phyloP scores from a whole-genome alignment of 2,329 filamentous ascomycete genomes.

The Talaromyces sp. region DNA sequence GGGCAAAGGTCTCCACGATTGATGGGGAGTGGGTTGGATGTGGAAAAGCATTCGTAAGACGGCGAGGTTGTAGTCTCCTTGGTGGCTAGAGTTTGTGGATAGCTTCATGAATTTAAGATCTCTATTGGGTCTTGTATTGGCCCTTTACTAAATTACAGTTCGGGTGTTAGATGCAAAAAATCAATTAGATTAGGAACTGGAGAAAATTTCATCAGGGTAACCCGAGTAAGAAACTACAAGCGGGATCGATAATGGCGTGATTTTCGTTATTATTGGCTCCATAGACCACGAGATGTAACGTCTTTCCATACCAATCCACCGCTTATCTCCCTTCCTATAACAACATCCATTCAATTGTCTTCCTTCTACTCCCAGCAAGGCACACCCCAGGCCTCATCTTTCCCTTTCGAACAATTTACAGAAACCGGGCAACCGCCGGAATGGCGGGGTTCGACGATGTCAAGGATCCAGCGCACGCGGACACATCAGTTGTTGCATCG shows the following conservation, averaged over 20 bases:
- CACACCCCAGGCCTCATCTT: background rate
- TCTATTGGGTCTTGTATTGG: background rate
- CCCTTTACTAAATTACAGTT: background rate
- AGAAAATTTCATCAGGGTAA: background rate
- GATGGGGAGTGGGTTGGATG: conserved; percentile 52
- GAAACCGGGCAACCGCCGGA: background rate
- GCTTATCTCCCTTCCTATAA: background rate
- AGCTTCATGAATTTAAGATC: background rate
- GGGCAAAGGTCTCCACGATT: conserved; percentile 49
- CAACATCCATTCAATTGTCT: background rate
- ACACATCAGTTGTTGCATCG: background rate
- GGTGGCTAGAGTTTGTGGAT: background rate
- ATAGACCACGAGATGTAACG: background rate
- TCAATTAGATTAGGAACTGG: background rate
- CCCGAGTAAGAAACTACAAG: background rate
- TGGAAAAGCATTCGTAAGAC: conserved; percentile 43
- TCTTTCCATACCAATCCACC: background rate
- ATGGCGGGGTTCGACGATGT: conserved; percentile 1
- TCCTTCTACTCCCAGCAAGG: background rate
- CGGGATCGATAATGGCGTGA: background rate
- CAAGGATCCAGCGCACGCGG: background rate
- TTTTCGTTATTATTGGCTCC: background rate
- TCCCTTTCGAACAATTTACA: background rate
- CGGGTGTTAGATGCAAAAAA: background rate
- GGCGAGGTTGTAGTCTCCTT: conserved; percentile 6